These are phyloP conservation scores for Alternaria sp. DNA, from an alignment of 2,329 filamentous ascomycete species.

Conservation along the genomic window DNA sequence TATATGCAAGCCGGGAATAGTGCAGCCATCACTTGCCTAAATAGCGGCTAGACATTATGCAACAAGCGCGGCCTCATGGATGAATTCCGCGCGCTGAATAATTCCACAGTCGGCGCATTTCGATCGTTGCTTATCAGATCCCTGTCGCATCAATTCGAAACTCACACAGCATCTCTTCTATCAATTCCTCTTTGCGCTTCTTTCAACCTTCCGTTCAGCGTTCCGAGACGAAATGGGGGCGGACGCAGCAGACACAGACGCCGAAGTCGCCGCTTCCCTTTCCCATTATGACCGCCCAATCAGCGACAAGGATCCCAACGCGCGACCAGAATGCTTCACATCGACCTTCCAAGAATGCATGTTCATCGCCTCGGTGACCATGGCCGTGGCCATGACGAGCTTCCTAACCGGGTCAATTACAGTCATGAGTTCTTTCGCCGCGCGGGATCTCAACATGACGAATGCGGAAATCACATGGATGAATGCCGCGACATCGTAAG, in stretches of 20 bases:
- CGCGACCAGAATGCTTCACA: slow-evolving; percentile 65
- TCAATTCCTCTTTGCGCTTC: neutral
- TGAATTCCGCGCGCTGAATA: slow-evolving; percentile 27
- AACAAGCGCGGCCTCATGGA: slow-evolving; percentile 8
- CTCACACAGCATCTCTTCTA: neutral
- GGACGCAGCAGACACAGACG: slow-evolving; percentile 19
- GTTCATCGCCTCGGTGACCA: slow-evolving; percentile 70
- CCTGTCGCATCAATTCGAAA: neutral
- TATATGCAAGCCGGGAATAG: neutral
- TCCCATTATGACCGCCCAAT: slow-evolving; percentile 19
- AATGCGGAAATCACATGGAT: slow-evolving; percentile 73
- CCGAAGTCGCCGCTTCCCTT: slow-evolving; percentile 13
- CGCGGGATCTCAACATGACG: slow-evolving; percentile 65
- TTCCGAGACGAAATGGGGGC: slow-evolving; percentile 11
- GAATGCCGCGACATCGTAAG: slow-evolving; percentile 64
- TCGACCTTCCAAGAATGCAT: slow-evolving; percentile 68
- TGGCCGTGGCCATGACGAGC: slow-evolving; percentile 68
- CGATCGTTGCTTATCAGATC: neutral
- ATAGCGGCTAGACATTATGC: neutral
- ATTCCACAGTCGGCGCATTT: slow-evolving; percentile 6
- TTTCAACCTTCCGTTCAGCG: neutral
- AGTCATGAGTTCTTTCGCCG: slow-evolving; percentile 68
- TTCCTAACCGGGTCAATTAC: slow-evolving; percentile 66
- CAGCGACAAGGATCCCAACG: slow-evolving; percentile 38
- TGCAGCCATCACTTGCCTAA: neutral